Base-by-base conservation (phyloP, 495 filamentous ascomycete species). In the Staphylotrichum longicolle region DNA sequence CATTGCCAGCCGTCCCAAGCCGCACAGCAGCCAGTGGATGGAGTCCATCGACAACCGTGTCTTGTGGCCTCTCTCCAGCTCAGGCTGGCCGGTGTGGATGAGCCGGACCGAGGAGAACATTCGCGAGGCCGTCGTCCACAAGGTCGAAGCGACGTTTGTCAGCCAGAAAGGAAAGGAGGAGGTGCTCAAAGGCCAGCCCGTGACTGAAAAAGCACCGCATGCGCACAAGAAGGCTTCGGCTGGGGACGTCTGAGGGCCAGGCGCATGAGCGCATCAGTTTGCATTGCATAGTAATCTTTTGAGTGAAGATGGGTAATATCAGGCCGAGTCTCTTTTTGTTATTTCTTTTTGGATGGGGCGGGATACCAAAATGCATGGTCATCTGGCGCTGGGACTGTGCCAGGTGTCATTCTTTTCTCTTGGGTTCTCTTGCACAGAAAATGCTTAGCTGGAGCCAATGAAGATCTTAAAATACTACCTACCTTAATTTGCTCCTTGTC, bases 41-140 rank as follows among this genome's bases (percentile, higher is more conserved):
- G 70, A 70, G 20, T 80, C 76, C 35, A 63, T 68, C n/a, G 69
- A 67, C 7, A 94, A 94, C 68, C 75, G 80, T 54, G 82, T 90
- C 5, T 63, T 96, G 10, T 91, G 82, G 76, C 88, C 88, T 0
- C 75, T 90, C 46, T 88, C 85, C 68, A 71, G 75, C 33, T 72
- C 73, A 44, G 82, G 82, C 37, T 88, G 81, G 62, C 72, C 74
- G 7, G 75, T 75, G 4, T 94, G 90, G 89, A 80, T 77, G 68
- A 69, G 74, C 27, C 84, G 83, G 55, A 82, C 78, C 54, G 78
- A 86, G 58, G 75, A 63, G 6, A 69, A 65, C 32, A 76, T 81
- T 49, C 74, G 72, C n/a, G 71, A 72, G 39, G 70, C 74, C 2
- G 64, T 81, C 27, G 47, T 48, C 32, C 70, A 73, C 58, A 74